Evolutionary conservation across 306 rosid genomes (phyloP).

Genomic region (Calophaca sinica): DNA sequence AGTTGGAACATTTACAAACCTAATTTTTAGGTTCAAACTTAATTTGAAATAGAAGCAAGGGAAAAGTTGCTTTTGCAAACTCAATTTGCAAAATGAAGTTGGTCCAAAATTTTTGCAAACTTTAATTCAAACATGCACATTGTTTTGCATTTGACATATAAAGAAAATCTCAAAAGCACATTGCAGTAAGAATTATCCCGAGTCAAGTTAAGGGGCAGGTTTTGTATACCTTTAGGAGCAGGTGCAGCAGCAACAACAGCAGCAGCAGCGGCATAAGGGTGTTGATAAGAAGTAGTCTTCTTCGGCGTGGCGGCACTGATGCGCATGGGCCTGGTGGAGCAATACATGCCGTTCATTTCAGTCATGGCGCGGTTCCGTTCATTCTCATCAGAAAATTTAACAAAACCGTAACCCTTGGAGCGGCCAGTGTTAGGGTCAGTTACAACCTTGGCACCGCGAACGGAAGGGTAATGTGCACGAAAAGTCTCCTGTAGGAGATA

Average conservation of each 20-base stretch:
- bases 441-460: constrained; percentile 93
- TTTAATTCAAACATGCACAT: not conserved
- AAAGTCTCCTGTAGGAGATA: constrained; percentile 84
- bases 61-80: too few relatives aligned
- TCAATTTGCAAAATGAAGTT: too few relatives aligned
- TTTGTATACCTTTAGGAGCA: constrained; percentile 57
- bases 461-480: constrained; percentile 69
- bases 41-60: too few relatives aligned
- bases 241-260: constrained; percentile 43
- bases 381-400: constrained; percentile 81
- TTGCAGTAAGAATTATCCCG: not conserved
- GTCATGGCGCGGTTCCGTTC: constrained; percentile 90
- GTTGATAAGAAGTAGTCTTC: constrained; percentile 72
- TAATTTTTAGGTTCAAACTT: too few relatives aligned
- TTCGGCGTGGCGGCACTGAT: constrained; percentile 93
- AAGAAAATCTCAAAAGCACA: not conserved
- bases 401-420: constrained; percentile 91
- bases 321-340: constrained; percentile 92
- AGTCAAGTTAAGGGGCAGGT: not conserved
- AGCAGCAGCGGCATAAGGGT: constrained; percentile 50
- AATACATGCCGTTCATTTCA: constrained; percentile 93
- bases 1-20: too few relatives aligned
- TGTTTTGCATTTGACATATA: not conserved
- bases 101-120: too few relatives aligned
- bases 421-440: constrained; percentile 86